These are phyloP conservation scores for Globisporangium paroecandrum DNA, from an alignment of 352 stramenopile genomes.

Conservation along the genomic window DNA sequence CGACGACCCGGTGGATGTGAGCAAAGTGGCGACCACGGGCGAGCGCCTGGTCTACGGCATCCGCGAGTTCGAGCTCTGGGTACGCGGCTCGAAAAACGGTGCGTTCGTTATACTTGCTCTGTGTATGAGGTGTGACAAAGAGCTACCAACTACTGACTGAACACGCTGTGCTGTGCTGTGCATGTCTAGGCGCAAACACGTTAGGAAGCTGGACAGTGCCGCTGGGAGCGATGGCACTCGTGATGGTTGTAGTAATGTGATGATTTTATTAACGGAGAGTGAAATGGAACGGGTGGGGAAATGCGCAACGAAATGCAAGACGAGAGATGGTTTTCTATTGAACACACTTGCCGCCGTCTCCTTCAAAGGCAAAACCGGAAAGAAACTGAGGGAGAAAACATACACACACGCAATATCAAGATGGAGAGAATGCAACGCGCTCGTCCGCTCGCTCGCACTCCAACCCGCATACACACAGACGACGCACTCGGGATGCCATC, in stretches of 20 bases:
- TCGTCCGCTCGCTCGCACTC: neutral
- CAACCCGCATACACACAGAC: conserved; percentile 6
- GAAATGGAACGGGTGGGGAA: neutral
- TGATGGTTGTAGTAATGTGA: conserved; percentile 8
- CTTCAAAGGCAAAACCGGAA: conserved; percentile 1
- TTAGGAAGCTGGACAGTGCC: conserved; percentile 1
- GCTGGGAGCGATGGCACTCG: neutral
- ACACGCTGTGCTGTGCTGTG: neutral
- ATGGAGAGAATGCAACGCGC: conserved; percentile 1
- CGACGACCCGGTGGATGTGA: conserved; percentile 20
- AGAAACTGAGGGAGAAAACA: conserved; percentile 6
- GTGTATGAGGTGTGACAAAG: neutral
- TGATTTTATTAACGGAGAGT: neutral
- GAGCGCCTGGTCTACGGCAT: conserved; percentile 78
- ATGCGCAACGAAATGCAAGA: conserved; percentile 8
- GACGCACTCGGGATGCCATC: conserved; percentile 10
- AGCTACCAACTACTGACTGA: neutral
- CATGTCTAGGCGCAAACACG: neutral
- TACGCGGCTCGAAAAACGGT: conserved; percentile 49
- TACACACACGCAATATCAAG: conserved; percentile 13
- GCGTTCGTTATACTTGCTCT: neutral
- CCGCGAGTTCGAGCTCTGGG: conserved; percentile 75
- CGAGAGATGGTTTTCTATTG: conserved; percentile 13
- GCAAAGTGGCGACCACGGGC: conserved; percentile 26
- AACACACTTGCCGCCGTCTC: conserved; percentile 11